phyloP scores from a whole-genome alignment of 2,329 filamentous ascomycete genomes.

The Colletotrichum zoysiae region DNA sequence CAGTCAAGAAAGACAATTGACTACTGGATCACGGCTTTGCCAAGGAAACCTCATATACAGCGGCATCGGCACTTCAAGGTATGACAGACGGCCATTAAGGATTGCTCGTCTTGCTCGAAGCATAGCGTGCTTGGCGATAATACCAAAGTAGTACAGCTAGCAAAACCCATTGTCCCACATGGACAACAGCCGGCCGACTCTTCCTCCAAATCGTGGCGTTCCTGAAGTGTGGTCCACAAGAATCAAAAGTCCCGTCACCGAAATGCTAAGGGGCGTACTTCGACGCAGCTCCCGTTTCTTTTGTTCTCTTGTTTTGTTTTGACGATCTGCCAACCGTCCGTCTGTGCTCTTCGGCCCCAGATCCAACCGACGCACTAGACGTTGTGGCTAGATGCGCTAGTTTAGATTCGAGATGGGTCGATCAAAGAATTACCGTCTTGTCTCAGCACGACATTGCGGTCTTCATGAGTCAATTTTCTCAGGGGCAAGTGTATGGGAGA shows the following conservation, averaged over 20 bases:
- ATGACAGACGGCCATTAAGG: constrained; percentile 9
- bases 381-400: neutral
- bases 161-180: neutral
- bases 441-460: neutral
- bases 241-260: neutral
- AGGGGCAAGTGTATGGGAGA: neutral
- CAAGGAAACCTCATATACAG: neutral
- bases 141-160: constrained; percentile 15
- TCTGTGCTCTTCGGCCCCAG: constrained; percentile 8
- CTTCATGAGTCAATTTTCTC: constrained; percentile 18
- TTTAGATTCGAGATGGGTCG: constrained; percentile 2
- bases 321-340: constrained; percentile 5
- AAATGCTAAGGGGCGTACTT: neutral
- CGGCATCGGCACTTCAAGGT: constrained; percentile 7
- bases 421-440: constrained; percentile 8
- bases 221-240: neutral
- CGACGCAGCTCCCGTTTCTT: constrained; percentile 4
- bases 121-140: constrained; percentile 25
- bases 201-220: constrained; percentile 8
- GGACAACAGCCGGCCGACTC: neutral
- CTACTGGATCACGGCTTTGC: neutral
- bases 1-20: neutral
- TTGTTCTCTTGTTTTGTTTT: neutral
- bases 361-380: constrained; percentile 17
- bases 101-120: constrained; percentile 7